Conservation (phyloP, 2,329 filamentous ascomycete species). For the Bipolaris bicolor region DNA sequence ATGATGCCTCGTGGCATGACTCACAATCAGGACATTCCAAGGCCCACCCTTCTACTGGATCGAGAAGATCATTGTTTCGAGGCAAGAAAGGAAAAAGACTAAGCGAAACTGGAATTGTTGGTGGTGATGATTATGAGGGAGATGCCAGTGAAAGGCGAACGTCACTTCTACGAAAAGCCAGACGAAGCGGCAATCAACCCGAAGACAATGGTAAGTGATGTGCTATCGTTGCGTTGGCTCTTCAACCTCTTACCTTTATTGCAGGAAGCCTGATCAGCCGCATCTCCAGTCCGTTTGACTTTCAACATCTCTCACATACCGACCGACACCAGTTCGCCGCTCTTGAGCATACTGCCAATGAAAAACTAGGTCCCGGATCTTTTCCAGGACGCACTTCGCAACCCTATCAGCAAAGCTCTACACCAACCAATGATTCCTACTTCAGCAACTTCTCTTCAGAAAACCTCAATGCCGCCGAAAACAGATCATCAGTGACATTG, state of each 20-base stretch:
- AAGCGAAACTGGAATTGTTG: conserved; percentile 38
- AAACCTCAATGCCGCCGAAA: conserved; percentile 22
- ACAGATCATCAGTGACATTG: conserved; percentile 25
- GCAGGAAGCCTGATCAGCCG: conserved; percentile 39
- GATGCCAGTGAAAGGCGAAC: conserved; percentile 35
- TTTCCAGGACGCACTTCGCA: conserved; percentile 61
- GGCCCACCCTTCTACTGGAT: conserved; percentile 24
- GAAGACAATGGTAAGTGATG: conserved; percentile 35
- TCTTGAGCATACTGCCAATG: conserved; percentile 58
- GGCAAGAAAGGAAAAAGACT: conserved; percentile 44
- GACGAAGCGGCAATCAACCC: conserved; percentile 29
- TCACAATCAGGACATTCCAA: conserved; percentile 25
- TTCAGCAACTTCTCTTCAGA: conserved; percentile 39
- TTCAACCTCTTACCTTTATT: conserved; percentile 14
- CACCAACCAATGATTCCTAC: conserved; percentile 52
- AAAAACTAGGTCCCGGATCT: conserved; percentile 50
- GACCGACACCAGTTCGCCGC: conserved; percentile 60
- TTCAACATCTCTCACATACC: conserved; percentile 68
- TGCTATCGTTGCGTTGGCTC: background rate
- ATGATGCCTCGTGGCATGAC: conserved; percentile 30
- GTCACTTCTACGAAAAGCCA: conserved; percentile 44
- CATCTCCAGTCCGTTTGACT: conserved; percentile 69
- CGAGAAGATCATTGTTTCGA: conserved; percentile 42
- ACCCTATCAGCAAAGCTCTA: conserved; percentile 55
- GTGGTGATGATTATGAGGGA: conserved; percentile 32